Percentiles rank a stretch among this genome's conserved stretches.
Conservation (phyloP, 108 stramenopile species). For the Fistulifera solaris region DNA sequence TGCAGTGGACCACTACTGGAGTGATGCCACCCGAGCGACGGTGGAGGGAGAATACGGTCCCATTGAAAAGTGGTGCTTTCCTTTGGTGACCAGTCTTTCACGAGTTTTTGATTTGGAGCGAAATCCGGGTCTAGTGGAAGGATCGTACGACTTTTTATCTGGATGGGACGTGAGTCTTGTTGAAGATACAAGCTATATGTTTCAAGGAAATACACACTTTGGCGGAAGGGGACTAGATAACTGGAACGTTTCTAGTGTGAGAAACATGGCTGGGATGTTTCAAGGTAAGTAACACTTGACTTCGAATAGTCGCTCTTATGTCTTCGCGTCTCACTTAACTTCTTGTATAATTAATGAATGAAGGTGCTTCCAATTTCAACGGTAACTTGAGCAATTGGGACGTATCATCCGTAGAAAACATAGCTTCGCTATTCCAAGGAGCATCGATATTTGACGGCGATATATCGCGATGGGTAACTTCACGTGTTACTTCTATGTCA, state of each 20-base stretch:
- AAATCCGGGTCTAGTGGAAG: too few relatives aligned
- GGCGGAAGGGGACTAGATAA: slow-evolving; percentile 1
- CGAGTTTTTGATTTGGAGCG: neutral
- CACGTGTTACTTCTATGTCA: too few relatives aligned
- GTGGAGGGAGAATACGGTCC: slow-evolving; percentile 1
- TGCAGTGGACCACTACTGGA: too few relatives aligned
- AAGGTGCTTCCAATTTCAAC: slow-evolving; percentile 22
- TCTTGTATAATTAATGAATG: slow-evolving; percentile 10
- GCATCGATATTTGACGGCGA: slow-evolving; percentile 13
- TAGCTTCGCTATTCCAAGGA: slow-evolving; percentile 17
- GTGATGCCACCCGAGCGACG: too few relatives aligned
- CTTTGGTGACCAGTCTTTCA: neutral
- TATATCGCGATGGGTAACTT: slow-evolving; percentile 4
- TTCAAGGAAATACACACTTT: slow-evolving; percentile 6
- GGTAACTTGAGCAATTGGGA: slow-evolving; percentile 28
- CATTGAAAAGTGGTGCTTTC: neutral
- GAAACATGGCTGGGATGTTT: slow-evolving; percentile 14
- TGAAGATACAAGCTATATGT: slow-evolving; percentile 9
- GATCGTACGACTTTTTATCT: neutral
- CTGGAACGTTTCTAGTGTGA: slow-evolving; percentile 11
- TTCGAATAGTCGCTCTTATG: too few relatives aligned
- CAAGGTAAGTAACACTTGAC: neutral
- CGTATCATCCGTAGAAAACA: neutral
- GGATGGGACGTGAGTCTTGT: slow-evolving; percentile 8
- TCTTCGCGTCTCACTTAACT: too few relatives aligned